These are phyloP conservation scores for Pythium vanterpoolii DNA, from an alignment of 352 stramenopile genomes.

Conservation along the genomic window DNA sequence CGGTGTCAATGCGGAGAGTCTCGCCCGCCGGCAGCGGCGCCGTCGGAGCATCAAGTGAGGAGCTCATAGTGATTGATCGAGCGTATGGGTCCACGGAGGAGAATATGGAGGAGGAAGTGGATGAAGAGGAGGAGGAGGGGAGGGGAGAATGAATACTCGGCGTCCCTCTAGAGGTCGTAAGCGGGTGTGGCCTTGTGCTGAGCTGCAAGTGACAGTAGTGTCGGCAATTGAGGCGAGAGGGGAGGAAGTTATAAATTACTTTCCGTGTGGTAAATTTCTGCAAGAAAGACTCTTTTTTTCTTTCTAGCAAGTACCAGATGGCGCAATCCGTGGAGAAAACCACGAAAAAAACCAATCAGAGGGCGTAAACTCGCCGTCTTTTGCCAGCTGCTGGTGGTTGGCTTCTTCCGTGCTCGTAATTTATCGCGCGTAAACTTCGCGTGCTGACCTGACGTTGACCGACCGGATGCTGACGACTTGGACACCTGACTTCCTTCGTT, in stretches of 20 bases:
- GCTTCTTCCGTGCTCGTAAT: too few species aligned
- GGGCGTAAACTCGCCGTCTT: neutral
- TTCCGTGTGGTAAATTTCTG: constrained; percentile 4
- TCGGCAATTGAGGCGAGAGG: constrained; percentile 10
- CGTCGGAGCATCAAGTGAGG: constrained; percentile 15
- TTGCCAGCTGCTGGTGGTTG: too few species aligned
- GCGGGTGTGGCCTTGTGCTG: neutral
- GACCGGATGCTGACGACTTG: constrained; percentile 12
- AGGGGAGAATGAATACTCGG: neutral
- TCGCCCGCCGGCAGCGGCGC: constrained; percentile 18
- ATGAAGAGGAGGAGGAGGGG: neutral
- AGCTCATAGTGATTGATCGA: constrained; percentile 6
- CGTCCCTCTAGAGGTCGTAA: neutral
- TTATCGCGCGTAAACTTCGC: constrained; percentile 4
- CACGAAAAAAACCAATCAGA: constrained; percentile 13
- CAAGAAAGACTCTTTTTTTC: neutral
- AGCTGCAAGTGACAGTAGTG: neutral
- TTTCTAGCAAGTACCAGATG: neutral
- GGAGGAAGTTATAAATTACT: constrained; percentile 21
- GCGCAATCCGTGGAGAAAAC: neutral
- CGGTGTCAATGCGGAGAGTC: constrained; percentile 5
- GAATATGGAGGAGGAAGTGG: neutral
- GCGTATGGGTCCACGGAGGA: too few species aligned
- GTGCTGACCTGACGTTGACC: neutral
- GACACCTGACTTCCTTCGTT: neutral